Base-by-base conservation (phyloP, 2,329 filamentous ascomycete genomes). In the Pseudopithomyces chartarum region DNA sequence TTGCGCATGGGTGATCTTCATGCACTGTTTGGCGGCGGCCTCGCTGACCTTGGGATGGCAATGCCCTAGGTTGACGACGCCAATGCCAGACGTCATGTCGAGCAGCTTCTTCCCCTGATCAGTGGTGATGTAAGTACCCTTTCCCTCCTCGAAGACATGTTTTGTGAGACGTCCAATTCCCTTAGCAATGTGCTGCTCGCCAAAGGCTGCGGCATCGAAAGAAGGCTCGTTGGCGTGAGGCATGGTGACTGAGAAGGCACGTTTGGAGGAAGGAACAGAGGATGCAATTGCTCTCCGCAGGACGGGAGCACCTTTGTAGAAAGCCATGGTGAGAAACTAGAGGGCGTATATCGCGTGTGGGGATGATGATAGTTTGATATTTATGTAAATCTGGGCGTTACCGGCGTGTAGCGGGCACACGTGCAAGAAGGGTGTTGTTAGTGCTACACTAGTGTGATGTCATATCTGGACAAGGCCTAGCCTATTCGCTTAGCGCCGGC, bases 31-130 rank as follows among this genome's bases (percentile, higher is more conserved):
- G 22, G 68, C 68, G 10, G 68, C 68, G 3, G 68, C 68, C 12
- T 62, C 63, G 54, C 67, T 71, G 55, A 71, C 68, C 54, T 69
- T 71, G 49, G 67, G 65, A 54, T 71, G 68, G 51, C 68, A 71
- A 47, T 71, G 68, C 12, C 68, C 68, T 6, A 71, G 57, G 40
- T 71, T 71, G 36, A 68, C 62, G 32, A 71, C 68, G 23, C 68
- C 68, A 44, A 71, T 71, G 3, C 68, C 68, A 39, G 68, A 55
- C 2, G 68, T 71, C 45, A 71, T 58, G 40, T 71, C 68, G 19
- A 71, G 68, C 40, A 71, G 63, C 59, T 69, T 69, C 26, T 69
- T 63, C 22, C 68, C 68, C 47, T 71, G 68, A 42, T 71, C 68
- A 15, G 68, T 71, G 23, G 66, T 71, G 19, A 71, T 67, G 44